Base-by-base conservation (phyloP, 2,329 filamentous ascomycete species). In the Claviceps digitariae region DNA sequence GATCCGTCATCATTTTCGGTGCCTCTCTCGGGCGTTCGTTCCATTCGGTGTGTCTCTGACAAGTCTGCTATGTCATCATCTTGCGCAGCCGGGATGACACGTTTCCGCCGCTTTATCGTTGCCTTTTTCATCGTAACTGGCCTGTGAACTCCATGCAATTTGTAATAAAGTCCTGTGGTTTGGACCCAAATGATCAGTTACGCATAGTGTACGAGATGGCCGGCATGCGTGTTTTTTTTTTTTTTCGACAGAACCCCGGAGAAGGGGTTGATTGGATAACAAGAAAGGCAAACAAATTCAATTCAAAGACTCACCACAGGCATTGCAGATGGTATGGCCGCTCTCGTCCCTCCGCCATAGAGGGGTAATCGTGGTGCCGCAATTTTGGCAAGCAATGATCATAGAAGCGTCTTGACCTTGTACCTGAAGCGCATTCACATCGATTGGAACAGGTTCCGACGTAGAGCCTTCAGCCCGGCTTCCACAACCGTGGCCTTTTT, bases 51-150 rank as follows among this genome's bases (percentile, higher is more conserved):
- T 8, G 65, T 68, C 38, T 67, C 66, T 20, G 71, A 69, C 3
- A 72, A 70, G 20, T 75, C 72, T 13, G 72, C 69, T 7, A 71
- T 66, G 49, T 75, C 69, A 34, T 72, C 71, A 61, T 74, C 76
- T 49, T 77, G 72, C 27, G 81, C 73, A 20, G 87, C 89, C 20
- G 91, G 90, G 45, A 97, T 90, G 6, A 97, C 90, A 55, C 93
- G 84, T 75, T 97, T 97, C 56, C 93, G 79, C 57, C 93, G 82
- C 70, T 98, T 97, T 67, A 98, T 98, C 27, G 95, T 87, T 3
- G 89, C 86, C 68, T 96, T 97, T 70, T 97, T 98, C 93, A 98
- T 97, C n/a, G 89, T 89, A 5, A 93, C 88, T 0, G 93, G 93
- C 44, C 93, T 81, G 68, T 96, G 91, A 31, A 90, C 83, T 52